phyloP scores from a whole-genome alignment of 306 rosid genomes.

The Quercus dentata region DNA sequence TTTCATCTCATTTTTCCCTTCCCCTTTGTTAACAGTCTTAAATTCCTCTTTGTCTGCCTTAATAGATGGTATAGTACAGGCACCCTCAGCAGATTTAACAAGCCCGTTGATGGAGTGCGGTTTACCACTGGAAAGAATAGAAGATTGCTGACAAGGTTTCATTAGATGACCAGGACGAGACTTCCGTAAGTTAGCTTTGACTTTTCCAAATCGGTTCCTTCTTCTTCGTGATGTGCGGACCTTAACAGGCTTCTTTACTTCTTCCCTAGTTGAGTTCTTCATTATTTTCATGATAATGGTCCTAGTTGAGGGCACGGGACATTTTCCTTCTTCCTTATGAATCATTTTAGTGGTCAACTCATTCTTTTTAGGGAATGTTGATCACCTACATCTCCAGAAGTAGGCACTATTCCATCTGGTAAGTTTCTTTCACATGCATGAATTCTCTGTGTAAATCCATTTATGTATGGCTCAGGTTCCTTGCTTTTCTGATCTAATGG shows the following conservation, averaged over 20 bases:
- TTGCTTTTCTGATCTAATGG: conserved; percentile 28
- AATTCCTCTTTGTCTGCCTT: conserved; percentile 10
- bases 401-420: conserved; percentile 33
- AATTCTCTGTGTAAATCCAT: conserved; percentile 64
- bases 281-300: conserved; percentile 13
- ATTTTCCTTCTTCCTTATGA: conserved; percentile 27
- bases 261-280: conserved; percentile 18
- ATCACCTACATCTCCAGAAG: conserved; percentile 24
- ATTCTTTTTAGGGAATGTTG: conserved; percentile 18
- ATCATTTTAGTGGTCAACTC: conserved; percentile 28
- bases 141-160: conserved; percentile 24
- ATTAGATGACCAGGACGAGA: conserved; percentile 14
- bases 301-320: background rate
- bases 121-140: conserved; percentile 30
- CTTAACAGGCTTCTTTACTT: conserved; percentile 32
- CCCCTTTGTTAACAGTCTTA: conserved; percentile 6
- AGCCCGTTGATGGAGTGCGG: background rate
- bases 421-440: conserved; percentile 63
- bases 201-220: conserved; percentile 34
- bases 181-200: conserved; percentile 11
- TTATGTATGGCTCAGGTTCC: conserved; percentile 47
- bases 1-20: conserved; percentile 21
- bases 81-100: conserved; percentile 19
- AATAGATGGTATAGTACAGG: conserved; percentile 28
- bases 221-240: conserved; percentile 22